Evolutionary conservation across 2,329 filamentous ascomycete genomes (phyloP).

Genomic region (Alternaria consortialis): DNA sequence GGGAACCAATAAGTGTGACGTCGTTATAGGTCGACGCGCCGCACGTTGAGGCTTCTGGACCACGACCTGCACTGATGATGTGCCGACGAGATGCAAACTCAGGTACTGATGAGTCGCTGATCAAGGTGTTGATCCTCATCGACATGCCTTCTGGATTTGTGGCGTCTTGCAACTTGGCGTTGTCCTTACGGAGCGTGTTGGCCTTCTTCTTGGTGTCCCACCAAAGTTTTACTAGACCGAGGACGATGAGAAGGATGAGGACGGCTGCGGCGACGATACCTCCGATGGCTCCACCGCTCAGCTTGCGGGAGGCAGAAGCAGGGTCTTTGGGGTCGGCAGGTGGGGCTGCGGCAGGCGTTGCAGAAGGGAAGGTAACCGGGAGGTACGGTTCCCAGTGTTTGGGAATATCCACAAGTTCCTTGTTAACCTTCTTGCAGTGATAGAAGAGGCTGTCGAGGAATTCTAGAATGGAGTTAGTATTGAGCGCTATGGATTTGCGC

Average conservation of each 20-base stretch:
- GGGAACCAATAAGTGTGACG: neutral
- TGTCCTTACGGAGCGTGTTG: constrained; percentile 8
- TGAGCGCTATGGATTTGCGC: neutral
- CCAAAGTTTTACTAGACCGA: constrained; percentile 9
- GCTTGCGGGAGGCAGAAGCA: neutral
- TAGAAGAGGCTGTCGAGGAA: constrained; percentile 21
- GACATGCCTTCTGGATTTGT: constrained; percentile 14
- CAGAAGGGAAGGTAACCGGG: neutral
- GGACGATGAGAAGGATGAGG: neutral
- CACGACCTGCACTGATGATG: neutral
- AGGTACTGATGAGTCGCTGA: neutral
- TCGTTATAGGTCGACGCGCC: neutral
- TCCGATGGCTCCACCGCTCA: neutral
- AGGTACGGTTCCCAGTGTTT: constrained; percentile 24
- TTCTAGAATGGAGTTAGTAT: constrained; percentile 8
- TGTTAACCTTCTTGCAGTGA: constrained; percentile 13
- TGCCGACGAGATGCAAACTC: neutral
- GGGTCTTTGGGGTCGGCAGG: neutral
- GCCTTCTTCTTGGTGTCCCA: constrained; percentile 17
- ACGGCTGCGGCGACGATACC: constrained; percentile 2
- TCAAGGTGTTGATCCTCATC: constrained; percentile 17
- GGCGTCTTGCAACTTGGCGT: constrained; percentile 12
- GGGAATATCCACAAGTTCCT: constrained; percentile 16
- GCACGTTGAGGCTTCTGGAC: neutral
- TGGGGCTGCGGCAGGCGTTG: neutral